These are phyloP conservation scores for Ceratobasidium sp. DNA, from an alignment of 1,284 basidiomycete species.

Conservation along the genomic window DNA sequence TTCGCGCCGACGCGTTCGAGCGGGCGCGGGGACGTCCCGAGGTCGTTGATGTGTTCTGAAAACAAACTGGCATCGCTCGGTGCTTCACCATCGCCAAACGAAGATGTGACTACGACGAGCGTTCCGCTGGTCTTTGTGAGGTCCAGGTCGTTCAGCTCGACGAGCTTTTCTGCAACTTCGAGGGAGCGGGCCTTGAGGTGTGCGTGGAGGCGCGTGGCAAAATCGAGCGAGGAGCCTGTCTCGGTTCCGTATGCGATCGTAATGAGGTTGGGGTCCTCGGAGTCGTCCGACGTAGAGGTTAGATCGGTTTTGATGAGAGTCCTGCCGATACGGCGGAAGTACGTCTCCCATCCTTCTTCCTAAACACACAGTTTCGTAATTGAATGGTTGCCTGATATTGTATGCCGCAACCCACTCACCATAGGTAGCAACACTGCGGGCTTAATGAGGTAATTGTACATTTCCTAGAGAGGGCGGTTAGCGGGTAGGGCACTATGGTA, in stretches of 20 bases:
- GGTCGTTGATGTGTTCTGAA: conserved; percentile 24
- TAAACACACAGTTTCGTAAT: not conserved
- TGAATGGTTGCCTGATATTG: not conserved
- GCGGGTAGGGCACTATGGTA: not conserved
- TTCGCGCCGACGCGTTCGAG: conserved; percentile 25
- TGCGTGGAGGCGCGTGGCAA: conserved; percentile 11
- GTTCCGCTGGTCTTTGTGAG: conserved; percentile 29
- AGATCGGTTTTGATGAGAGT: conserved; percentile 19
- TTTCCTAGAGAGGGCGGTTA: conserved; percentile 5
- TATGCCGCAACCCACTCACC: not conserved
- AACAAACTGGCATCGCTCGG: conserved; percentile 18
- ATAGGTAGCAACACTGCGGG: conserved; percentile 24
- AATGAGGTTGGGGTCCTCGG: conserved; percentile 19
- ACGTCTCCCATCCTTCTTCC: conserved; percentile 26
- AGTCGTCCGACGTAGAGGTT: not conserved
- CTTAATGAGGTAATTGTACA: conserved; percentile 35
- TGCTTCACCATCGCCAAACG: conserved; percentile 25
- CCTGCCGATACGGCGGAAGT: conserved; percentile 30
- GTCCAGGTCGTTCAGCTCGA: conserved; percentile 27
- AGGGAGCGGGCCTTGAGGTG: conserved; percentile 29
- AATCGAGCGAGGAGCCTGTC: conserved; percentile 19
- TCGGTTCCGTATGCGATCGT: conserved; percentile 31
- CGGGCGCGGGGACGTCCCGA: conserved; percentile 19
- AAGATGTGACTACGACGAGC: conserved; percentile 24
- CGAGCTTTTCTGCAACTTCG: conserved; percentile 10